Evolutionary conservation across 345 rosid species (phyloP), one percentile per base, ranked within the genome.

Genomic region (Barbarea vulgaris): DNA sequence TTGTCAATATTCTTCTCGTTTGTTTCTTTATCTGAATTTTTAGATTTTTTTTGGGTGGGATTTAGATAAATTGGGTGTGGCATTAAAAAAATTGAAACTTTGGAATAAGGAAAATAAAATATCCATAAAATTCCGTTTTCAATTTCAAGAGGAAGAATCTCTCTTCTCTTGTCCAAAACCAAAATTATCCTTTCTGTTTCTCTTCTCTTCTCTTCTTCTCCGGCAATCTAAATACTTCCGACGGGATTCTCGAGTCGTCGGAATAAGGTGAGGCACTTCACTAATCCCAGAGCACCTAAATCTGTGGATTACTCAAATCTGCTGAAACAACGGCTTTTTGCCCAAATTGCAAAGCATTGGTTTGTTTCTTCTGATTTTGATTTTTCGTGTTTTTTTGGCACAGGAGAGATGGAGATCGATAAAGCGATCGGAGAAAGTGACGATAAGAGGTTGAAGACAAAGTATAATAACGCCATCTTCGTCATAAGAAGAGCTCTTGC

Each of bases 381-480:
- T 65, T 37, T 22, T 67, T 72, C 60, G 53, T 55, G 52, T 47
- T 72, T 17, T 44, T 44, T n/a, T n/a, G 21, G 0, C 8, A 46
- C 51, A 52, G 80, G 36, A 41, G 52, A 52, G 30, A 95, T 95
- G 99, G 99, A 95, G 90, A 90, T 95, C 79, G 94, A 90, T 56
- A 82, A 82, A 81, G 96, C 97, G 75, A 85, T 95, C 67, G 79
- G 80, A 53, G 97, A 81, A 77, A 86, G 98, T 58, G 98, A 88
- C 55, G 99, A 95, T 67, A 81, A 69, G 80, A 86, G 99, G 85
- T 89, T 95, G 64, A 92, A 86, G 87, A 95, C 97, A 30, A 95
- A 95, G 84, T 92, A 90, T 77, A 85, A 86, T 51, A 88, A 90
- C 80, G 99, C 99, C 78, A 83, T 95, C 83, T 83, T 81, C 84